Evolutionary conservation across 2,329 filamentous ascomycete species (phyloP).

Genomic region (Sporothrix pseudoabietina): DNA sequence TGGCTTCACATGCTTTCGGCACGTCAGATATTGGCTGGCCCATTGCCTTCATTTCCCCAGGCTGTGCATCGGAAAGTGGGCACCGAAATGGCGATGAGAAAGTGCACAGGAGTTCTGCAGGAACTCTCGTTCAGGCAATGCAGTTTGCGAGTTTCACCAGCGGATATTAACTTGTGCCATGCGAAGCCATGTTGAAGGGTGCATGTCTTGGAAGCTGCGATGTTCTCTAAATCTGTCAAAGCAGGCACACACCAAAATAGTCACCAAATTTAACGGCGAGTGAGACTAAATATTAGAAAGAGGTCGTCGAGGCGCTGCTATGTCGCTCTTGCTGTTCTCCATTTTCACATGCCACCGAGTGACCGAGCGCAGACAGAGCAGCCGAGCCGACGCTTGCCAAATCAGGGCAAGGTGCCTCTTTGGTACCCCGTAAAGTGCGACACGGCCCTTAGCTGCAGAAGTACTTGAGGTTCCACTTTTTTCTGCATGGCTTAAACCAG

Average conservation of each 20-base stretch:
- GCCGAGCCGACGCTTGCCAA: constrained; percentile 27
- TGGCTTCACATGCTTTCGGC: constrained; percentile 16
- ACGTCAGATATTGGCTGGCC: not conserved
- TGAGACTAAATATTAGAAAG: not conserved
- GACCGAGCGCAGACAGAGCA: not conserved
- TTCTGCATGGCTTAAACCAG: not conserved
- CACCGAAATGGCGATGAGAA: constrained; percentile 3
- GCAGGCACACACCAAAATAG: too few species aligned
- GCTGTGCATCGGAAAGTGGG: not conserved
- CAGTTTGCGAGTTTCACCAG: not conserved
- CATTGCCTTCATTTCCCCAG: not conserved
- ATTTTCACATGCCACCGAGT: constrained; percentile 26
- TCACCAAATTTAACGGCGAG: not conserved
- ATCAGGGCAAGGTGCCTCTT: constrained; percentile 9
- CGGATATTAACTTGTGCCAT: not conserved
- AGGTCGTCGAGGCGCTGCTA: not conserved
- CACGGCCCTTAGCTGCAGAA: not conserved
- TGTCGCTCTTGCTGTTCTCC: constrained; percentile 2
- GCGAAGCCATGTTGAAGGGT: not conserved
- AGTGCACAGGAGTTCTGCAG: not conserved
- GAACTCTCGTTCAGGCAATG: not conserved
- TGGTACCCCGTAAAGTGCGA: constrained; percentile 12
- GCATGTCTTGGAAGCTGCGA: not conserved
- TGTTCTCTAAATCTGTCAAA: not conserved
- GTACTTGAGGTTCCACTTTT: not conserved